Percentiles rank a stretch among this genome's conserved stretches.
Evolutionary conservation across 148 eudicot genomes (phyloP).

Genomic region (Arctostaphylos glauca): DNA sequence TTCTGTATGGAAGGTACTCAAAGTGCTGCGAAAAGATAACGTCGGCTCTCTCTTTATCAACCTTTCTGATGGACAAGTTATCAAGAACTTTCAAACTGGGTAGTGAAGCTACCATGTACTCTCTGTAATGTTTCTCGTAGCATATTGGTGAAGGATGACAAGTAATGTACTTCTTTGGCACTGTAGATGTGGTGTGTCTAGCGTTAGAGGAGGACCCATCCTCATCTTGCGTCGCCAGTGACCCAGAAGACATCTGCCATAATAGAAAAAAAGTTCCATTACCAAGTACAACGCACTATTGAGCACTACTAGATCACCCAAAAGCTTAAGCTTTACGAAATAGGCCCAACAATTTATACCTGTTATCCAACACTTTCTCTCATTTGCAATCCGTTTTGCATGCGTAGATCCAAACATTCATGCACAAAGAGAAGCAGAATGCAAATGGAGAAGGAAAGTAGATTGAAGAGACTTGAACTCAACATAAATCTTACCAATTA

Average conservation of each 20-base stretch:
- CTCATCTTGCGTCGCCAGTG: slow-evolving; percentile 28
- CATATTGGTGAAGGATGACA: slow-evolving; percentile 86
- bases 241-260: slow-evolving; percentile 32
- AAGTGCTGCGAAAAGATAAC: slow-evolving; percentile 47
- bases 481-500: not conserved
- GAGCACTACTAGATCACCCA: not conserved
- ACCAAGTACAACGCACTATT: not conserved
- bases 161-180: slow-evolving; percentile 41
- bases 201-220: slow-evolving; percentile 16
- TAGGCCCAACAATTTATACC: not conserved
- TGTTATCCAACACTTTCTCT: not conserved
- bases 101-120: slow-evolving; percentile 69
- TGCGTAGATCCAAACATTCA: not conserved
- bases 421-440: not conserved
- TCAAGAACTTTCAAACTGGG: slow-evolving; percentile 64
- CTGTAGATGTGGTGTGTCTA: slow-evolving; percentile 16
- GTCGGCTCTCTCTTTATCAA: slow-evolving; percentile 54
- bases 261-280: not conserved
- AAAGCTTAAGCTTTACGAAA: not conserved
- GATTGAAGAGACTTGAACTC: not conserved
- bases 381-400: not conserved
- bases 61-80: slow-evolving; percentile 51
- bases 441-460: not conserved
- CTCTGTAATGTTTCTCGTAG: slow-evolving; percentile 78
- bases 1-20: slow-evolving; percentile 78